phyloP scores from a whole-genome alignment of 352 stramenopile species.

The Globisporangium viniferum region DNA sequence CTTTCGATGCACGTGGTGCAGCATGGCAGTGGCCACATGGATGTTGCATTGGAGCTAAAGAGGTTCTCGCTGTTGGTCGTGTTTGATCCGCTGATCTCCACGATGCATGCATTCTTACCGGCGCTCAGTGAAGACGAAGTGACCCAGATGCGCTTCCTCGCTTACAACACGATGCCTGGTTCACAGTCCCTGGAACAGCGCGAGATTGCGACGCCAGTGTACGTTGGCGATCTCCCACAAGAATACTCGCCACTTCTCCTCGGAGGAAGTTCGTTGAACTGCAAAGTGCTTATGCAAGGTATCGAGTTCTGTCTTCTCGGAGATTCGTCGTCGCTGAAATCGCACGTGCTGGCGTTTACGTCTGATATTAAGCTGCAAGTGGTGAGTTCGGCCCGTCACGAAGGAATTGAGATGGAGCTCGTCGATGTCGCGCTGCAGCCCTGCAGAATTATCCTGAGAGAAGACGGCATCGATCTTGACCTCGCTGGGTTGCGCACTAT shows the following conservation, averaged over 20 bases:
- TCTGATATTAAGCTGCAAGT: conserved; percentile 67
- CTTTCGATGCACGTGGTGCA: conserved; percentile 49
- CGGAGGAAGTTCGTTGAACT: conserved; percentile 45
- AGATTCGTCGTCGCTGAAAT: conserved; percentile 67
- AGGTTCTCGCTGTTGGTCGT: conserved; percentile 72
- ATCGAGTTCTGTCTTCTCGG: conserved; percentile 79
- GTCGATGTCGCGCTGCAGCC: conserved; percentile 78
- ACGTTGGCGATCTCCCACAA: conserved; percentile 53
- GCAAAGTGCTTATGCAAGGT: conserved; percentile 46
- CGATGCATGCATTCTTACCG: conserved; percentile 54
- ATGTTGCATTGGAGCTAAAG: conserved; percentile 49
- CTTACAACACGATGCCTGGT: conserved; percentile 35
- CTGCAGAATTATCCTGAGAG: conserved; percentile 56
- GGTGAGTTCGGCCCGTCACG: conserved; percentile 52
- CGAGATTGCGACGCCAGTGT: conserved; percentile 43
- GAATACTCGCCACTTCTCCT: conserved; percentile 73
- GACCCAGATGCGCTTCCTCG: conserved; percentile 71
- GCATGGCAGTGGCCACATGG: conserved; percentile 47
- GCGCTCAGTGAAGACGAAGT: conserved; percentile 65
- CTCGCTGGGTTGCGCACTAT: conserved; percentile 72
- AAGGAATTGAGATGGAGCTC: conserved; percentile 72
- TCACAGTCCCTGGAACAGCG: conserved; percentile 57
- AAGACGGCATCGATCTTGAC: conserved; percentile 74
- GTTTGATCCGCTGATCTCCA: conserved; percentile 67
- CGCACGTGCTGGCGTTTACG: conserved; percentile 79